Percentiles rank a stretch among this genome's conserved stretches.
These are phyloP conservation scores for Aeschynomene evenia DNA, from an alignment of 306 rosid species.

Conservation along the genomic window DNA sequence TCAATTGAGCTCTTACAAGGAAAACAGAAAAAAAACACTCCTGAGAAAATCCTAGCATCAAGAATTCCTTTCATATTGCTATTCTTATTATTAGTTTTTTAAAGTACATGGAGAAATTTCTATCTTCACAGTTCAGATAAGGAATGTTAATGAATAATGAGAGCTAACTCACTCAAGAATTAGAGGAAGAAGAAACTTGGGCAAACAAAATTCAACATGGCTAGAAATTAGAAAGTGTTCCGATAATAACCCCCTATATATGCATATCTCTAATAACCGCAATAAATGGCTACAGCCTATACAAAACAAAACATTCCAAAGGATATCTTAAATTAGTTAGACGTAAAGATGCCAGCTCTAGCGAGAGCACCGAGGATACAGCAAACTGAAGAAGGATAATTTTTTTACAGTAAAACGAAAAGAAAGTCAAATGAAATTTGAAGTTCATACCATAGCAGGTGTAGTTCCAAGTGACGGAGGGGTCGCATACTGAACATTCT, in stretches of 20 bases:
- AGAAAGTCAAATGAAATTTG: slow-evolving; percentile 14
- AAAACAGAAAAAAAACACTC: background rate
- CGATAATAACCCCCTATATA: background rate
- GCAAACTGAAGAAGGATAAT: slow-evolving; percentile 1
- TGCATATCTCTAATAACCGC: slow-evolving; percentile 12
- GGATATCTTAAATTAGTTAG: slow-evolving; percentile 8
- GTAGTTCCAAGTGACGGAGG: slow-evolving; percentile 78
- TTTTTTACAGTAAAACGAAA: slow-evolving; percentile 8
- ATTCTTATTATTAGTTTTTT: background rate
- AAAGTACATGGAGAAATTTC: background rate
- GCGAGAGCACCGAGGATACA: background rate
- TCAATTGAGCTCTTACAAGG: background rate
- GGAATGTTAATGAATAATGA: background rate
- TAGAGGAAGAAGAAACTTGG: background rate
- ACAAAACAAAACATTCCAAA: slow-evolving; percentile 25
- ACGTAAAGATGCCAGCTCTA: slow-evolving; percentile 8
- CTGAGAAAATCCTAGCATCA: background rate
- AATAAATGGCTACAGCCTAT: background rate
- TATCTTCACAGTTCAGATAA: background rate
- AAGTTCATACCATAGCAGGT: slow-evolving; percentile 68
- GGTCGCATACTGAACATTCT: slow-evolving; percentile 58
- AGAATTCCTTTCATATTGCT: background rate
- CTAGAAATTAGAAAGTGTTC: background rate
- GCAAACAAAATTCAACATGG: background rate
- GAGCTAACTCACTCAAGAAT: background rate